A percentile compares a stretch with the other conserved stretches of the same genome.
Conservation (phyloP, 108 stramenopile species). For the Pseudonitzschia pungens region DNA sequence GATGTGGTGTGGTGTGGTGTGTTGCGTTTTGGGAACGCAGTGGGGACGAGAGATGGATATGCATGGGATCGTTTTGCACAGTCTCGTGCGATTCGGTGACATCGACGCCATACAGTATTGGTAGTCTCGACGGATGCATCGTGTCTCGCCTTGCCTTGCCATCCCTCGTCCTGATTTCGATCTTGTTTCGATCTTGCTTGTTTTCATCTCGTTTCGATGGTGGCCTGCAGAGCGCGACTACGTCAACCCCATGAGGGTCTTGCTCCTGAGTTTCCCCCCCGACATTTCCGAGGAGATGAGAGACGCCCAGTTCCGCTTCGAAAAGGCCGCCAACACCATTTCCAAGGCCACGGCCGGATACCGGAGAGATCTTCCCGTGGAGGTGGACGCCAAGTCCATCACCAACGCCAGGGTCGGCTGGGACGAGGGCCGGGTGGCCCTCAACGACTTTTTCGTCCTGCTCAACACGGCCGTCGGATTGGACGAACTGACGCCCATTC, state of each 20-base stretch:
- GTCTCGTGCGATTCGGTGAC: too few species aligned
- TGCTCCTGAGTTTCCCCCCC: constrained; percentile 75
- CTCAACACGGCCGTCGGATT: constrained; percentile 69
- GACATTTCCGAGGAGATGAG: constrained; percentile 80
- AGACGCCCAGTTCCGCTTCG: constrained; percentile 78
- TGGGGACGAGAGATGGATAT: too few species aligned
- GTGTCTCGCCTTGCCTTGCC: too few species aligned
- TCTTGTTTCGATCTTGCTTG: background rate
- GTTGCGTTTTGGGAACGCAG: too few species aligned
- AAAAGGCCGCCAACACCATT: constrained; percentile 60
- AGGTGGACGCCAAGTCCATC: constrained; percentile 55
- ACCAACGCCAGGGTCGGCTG: constrained; percentile 55
- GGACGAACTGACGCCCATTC: constrained; percentile 62
- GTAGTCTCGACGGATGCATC: too few species aligned
- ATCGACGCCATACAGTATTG: too few species aligned
- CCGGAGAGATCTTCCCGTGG: constrained; percentile 73
- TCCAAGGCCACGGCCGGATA: constrained; percentile 67
- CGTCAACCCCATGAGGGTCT: constrained; percentile 79
- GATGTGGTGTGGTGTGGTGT: background rate
- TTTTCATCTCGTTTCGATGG: background rate
- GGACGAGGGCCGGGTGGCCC: constrained; percentile 80
- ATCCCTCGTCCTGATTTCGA: too few species aligned
- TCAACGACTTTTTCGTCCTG: constrained; percentile 70
- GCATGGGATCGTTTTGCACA: too few species aligned
- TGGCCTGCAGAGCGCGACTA: constrained; percentile 60